Percentiles rank a stretch among this genome's conserved stretches.
These are phyloP conservation scores for Dothidotthia symphoricarpi DNA, from an alignment of 2,329 filamentous ascomycete genomes.

Conservation along the genomic window DNA sequence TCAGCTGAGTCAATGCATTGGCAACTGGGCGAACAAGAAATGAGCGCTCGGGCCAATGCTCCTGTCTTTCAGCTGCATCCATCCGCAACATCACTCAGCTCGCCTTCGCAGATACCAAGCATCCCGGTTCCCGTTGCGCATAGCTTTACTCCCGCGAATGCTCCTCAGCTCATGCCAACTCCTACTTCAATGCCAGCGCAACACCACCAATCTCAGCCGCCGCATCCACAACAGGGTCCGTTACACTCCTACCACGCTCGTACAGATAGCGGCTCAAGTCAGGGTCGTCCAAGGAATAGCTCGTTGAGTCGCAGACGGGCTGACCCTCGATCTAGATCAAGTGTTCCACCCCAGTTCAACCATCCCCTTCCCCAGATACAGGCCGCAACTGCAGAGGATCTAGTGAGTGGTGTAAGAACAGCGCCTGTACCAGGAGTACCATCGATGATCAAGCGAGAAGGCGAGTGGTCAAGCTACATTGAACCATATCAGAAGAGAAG, in stretches of 20 bases:
- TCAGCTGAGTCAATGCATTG: slow-evolving; percentile 98
- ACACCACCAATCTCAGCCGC: slow-evolving; percentile 28
- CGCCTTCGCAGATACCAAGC: slow-evolving; percentile 29
- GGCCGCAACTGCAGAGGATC: slow-evolving; percentile 33
- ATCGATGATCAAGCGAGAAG: slow-evolving; percentile 31
- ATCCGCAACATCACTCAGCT: slow-evolving; percentile 36
- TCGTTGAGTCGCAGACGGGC: slow-evolving; percentile 38
- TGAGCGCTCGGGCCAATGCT: slow-evolving; percentile 88
- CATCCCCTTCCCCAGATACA: slow-evolving; percentile 36
- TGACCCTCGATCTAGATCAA: slow-evolving; percentile 32
- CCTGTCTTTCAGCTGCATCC: slow-evolving; percentile 68
- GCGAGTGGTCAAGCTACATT: slow-evolving; percentile 27
- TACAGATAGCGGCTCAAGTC: slow-evolving; percentile 34
- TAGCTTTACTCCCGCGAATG: slow-evolving; percentile 42
- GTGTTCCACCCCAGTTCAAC: slow-evolving; percentile 38
- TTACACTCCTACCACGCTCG: slow-evolving; percentile 36
- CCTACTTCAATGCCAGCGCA: slow-evolving; percentile 23
- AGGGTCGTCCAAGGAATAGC: slow-evolving; percentile 32
- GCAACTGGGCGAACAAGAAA: slow-evolving; percentile 90
- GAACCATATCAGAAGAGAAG: slow-evolving; percentile 35
- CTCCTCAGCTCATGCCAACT: slow-evolving; percentile 36
- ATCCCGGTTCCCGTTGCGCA: slow-evolving; percentile 28
- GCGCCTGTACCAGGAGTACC: slow-evolving; percentile 33
- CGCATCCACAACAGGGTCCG: slow-evolving; percentile 24
- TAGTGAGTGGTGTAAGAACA: slow-evolving; percentile 38